These are phyloP conservation scores for Diaporthe citri DNA, from an alignment of 2,329 filamentous ascomycete genomes.

Conservation along the genomic window DNA sequence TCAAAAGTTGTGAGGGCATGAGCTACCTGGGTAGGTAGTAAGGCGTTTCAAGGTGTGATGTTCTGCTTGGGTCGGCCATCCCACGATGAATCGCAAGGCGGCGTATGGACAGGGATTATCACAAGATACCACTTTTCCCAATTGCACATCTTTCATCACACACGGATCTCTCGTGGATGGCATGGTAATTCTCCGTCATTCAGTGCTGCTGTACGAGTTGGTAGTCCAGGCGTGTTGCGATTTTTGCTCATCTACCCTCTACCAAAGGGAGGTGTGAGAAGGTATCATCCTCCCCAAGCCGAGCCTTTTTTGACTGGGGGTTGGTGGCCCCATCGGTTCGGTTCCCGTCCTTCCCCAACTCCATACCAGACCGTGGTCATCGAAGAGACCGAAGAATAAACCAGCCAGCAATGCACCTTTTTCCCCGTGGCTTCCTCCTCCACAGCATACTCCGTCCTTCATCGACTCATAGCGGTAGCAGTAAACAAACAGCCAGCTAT, in stretches of 20 bases:
- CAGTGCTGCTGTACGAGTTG: constrained; percentile 8
- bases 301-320: neutral
- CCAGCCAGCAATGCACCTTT: constrained; percentile 41
- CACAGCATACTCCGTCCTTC: constrained; percentile 32
- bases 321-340: neutral
- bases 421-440: neutral
- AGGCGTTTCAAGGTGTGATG: neutral
- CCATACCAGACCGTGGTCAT: constrained; percentile 50
- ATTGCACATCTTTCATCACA: neutral
- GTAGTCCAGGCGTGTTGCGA: constrained; percentile 24
- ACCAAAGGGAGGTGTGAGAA: constrained; percentile 19
- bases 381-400: constrained; percentile 13
- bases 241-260: constrained; percentile 33
- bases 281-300: constrained; percentile 24
- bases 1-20: neutral
- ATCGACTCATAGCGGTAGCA: constrained; percentile 46
- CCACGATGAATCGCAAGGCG: neutral
- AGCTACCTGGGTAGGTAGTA: neutral
- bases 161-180: neutral
- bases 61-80: neutral
- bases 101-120: neutral
- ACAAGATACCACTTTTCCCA: constrained; percentile 15
- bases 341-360: constrained; percentile 53
- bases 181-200: constrained; percentile 15
- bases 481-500: constrained; percentile 11